A percentile compares a stretch with the other conserved stretches of the same genome.
Conservation (phyloP, 805 yeast species). For the Barnettozyma wickerhamii region DNA sequence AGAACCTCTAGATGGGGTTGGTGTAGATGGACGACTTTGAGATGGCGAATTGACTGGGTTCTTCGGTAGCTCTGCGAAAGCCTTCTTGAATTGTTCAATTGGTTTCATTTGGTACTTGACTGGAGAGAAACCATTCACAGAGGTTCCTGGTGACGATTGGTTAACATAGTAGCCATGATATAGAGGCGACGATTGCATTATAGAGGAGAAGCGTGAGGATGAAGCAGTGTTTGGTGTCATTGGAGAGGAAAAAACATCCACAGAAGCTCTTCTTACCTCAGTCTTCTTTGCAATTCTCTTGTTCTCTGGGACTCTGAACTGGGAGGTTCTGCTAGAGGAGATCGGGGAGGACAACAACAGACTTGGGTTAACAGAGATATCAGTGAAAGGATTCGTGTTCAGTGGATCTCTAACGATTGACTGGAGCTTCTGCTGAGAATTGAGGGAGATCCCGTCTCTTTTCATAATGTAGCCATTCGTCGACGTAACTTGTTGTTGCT, state of each 20-base stretch:
- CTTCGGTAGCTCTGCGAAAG: conserved; percentile 13
- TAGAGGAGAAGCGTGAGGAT: conserved; percentile 26
- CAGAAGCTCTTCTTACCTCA: not conserved
- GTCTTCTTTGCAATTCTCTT: not conserved
- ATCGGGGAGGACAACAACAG: conserved; percentile 26
- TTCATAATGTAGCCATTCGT: not conserved
- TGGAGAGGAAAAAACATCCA: conserved; percentile 19
- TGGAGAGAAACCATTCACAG: conserved; percentile 20
- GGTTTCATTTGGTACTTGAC: conserved; percentile 24
- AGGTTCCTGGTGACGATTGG: conserved; percentile 21
- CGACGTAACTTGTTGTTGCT: not conserved
- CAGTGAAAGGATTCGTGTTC: not conserved
- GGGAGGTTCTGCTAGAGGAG: conserved; percentile 10
- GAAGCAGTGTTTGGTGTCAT: conserved; percentile 22
- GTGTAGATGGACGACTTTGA: conserved; percentile 8
- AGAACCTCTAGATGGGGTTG: conserved; percentile 3
- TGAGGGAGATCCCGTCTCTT: conserved; percentile 8
- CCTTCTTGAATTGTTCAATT: conserved; percentile 15
- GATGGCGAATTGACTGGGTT: conserved; percentile 23
- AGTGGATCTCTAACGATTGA: conserved; percentile 10
- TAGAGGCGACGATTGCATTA: conserved; percentile 27
- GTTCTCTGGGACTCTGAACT: conserved; percentile 6
- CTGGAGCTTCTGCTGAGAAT: conserved; percentile 23
- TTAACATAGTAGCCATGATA: conserved; percentile 26
- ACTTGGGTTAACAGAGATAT: conserved; percentile 22